These are phyloP conservation scores for Lunasporangiospora selenospora DNA, from an alignment of 192 early-diverging fungal genomes.

Conservation along the genomic window DNA sequence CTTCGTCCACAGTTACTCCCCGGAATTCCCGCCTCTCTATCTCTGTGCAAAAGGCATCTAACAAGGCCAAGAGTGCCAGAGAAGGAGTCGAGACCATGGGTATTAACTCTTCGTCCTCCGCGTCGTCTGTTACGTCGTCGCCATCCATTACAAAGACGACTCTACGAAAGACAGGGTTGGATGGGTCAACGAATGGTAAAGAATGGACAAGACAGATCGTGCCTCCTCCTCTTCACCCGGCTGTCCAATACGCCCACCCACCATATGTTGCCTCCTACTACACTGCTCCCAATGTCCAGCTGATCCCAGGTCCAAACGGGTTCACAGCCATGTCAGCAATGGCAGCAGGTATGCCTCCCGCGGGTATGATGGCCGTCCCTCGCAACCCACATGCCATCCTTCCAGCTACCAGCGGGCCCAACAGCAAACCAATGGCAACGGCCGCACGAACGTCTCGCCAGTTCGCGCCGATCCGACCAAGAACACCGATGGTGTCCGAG, in stretches of 20 bases:
- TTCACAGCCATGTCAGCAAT: background rate
- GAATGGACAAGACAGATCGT: slow-evolving; percentile 28
- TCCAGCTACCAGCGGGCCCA: background rate
- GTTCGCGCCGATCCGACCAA: slow-evolving; percentile 42
- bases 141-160: no score
- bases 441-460: slow-evolving; percentile 15
- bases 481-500: slow-evolving; percentile 25
- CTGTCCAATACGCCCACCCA: slow-evolving; percentile 39
- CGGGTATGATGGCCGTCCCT: slow-evolving; percentile 4
- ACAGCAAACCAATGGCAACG: background rate
- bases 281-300: slow-evolving; percentile 23
- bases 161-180: no score
- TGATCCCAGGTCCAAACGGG: slow-evolving; percentile 8
- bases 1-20: no score
- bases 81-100: no score
- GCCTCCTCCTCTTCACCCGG: slow-evolving; percentile 18
- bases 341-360: background rate
- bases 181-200: slow-evolving; percentile 43
- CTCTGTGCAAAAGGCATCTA: no score
- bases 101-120: no score
- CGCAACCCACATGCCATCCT: slow-evolving; percentile 13
- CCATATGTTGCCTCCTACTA: slow-evolving; percentile 48
- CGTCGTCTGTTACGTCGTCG: no score
- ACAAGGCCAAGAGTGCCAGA: no score
- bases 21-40: no score